Conservation (phyloP, 129 eudicot species). For the Tagetes erecta region DNA sequence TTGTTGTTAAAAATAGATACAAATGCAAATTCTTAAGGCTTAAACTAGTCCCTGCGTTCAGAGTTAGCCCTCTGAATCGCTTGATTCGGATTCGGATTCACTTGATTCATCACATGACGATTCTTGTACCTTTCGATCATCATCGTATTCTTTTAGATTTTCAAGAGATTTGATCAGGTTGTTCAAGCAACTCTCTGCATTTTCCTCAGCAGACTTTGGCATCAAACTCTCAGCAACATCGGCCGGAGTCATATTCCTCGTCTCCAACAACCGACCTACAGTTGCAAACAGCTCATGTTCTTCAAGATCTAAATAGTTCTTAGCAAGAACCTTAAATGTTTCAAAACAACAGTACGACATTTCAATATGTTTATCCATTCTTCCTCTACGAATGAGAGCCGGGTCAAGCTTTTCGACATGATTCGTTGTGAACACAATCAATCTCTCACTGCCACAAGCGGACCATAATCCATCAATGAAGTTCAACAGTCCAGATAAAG, state of each 20-base stretch:
- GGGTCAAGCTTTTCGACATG: no score
- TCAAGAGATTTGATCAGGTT: conserved; percentile 44
- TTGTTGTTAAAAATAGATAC: no score
- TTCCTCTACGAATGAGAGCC: no score
- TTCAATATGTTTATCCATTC: background rate
- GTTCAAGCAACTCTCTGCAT: conserved; percentile 38
- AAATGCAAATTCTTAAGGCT: no score
- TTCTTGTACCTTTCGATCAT: conserved; percentile 10
- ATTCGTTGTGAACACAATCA: no score
- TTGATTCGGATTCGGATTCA: background rate
- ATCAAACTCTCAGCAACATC: conserved; percentile 64
- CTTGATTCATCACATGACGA: conserved; percentile 1
- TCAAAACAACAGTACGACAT: conserved; percentile 36
- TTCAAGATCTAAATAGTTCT: conserved; percentile 40
- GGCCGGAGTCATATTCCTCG: conserved; percentile 53
- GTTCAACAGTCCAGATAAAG: conserved; percentile 29
- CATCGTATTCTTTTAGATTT: conserved; percentile 29
- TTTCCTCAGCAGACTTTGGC: conserved; percentile 49
- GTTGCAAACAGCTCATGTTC: conserved; percentile 31
- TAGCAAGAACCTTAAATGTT: conserved; percentile 36
- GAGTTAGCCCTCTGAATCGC: background rate
- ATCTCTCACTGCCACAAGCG: no score
- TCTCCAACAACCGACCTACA: conserved; percentile 22
- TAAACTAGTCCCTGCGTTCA: no score
- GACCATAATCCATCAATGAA: no score